These are phyloP conservation scores for Glycine latifolia DNA, from an alignment of 306 rosid species.

Conservation along the genomic window DNA sequence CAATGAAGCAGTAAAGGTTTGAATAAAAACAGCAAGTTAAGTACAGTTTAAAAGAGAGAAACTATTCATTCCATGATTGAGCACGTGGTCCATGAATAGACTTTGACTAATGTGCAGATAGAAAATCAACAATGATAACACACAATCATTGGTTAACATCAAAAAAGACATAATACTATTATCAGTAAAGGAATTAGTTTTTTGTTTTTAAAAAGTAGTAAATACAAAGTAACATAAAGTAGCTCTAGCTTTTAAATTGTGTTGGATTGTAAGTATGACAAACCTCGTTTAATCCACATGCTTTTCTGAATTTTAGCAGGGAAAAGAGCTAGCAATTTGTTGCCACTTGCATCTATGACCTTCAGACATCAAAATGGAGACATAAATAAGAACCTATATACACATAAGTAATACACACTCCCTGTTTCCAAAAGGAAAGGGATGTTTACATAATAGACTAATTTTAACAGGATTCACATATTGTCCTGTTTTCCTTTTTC, in stretches of 20 bases:
- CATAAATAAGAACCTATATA: neutral
- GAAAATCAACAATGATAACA: slow-evolving; percentile 25
- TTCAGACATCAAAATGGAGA: slow-evolving; percentile 42
- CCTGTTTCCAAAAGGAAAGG: neutral
- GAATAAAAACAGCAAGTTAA: slow-evolving; percentile 5
- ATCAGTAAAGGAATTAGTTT: neutral
- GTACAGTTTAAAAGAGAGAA: neutral
- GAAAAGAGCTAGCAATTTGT: slow-evolving; percentile 74
- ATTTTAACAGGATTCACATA: neutral
- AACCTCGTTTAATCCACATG: slow-evolving; percentile 97
- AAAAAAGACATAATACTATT: neutral
- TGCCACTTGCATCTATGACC: slow-evolving; percentile 88
- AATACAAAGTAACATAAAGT: neutral
- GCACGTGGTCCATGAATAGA: neutral
- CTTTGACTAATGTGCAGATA: neutral
- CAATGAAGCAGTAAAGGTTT: neutral
- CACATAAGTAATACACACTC: neutral
- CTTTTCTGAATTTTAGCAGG: slow-evolving; percentile 93
- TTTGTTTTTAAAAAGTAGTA: slow-evolving; percentile 1
- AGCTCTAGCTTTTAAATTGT: slow-evolving; percentile 11
- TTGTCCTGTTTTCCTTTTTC: neutral
- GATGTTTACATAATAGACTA: neutral
- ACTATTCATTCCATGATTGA: slow-evolving; percentile 15
- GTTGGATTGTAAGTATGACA: slow-evolving; percentile 34
- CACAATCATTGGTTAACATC: slow-evolving; percentile 9